Evolutionary conservation across 2,329 filamentous ascomycete species (phyloP).

Genomic region (Xylaria sp.): DNA sequence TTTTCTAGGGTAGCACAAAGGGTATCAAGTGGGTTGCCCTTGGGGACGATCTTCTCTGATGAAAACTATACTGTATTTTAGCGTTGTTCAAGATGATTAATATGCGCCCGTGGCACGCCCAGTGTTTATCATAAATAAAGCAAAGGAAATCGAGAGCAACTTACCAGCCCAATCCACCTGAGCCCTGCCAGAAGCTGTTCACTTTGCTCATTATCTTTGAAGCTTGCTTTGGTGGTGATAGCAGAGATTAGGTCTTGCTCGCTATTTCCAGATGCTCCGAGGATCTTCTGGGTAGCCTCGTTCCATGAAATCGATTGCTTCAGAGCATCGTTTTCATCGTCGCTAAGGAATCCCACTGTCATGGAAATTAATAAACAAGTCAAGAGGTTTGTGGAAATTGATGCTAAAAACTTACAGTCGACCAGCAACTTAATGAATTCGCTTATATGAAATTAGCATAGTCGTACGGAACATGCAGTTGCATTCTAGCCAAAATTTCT

Average conservation of each 20-base stretch:
- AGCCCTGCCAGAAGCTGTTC: constrained; percentile 76
- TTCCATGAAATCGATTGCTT: constrained; percentile 80
- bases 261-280: constrained; percentile 72
- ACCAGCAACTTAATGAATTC: constrained; percentile 89
- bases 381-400: not conserved
- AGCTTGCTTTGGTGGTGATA: constrained; percentile 79
- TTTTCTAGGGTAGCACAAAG: constrained; percentile 87
- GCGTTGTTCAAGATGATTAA: constrained; percentile 41
- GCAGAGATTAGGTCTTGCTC: constrained; percentile 77
- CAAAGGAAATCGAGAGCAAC: not conserved
- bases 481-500: not conserved
- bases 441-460: constrained; percentile 14
- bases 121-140: not conserved
- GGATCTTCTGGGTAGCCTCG: constrained; percentile 81
- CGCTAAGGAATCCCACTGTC: constrained; percentile 79
- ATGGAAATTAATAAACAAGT: not conserved
- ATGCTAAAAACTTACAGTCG: constrained; percentile 59
- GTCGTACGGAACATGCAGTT: not conserved
- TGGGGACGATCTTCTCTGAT: constrained; percentile 23
- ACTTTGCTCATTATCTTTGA: constrained; percentile 74
- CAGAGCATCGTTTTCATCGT: constrained; percentile 72
- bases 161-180: constrained; percentile 62
- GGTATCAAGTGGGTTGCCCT: constrained; percentile 87
- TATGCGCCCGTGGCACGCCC: not conserved
- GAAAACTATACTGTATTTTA: constrained; percentile 20